Base-by-base conservation (phyloP, 306 rosid genomes). In the Quercus suber region DNA sequence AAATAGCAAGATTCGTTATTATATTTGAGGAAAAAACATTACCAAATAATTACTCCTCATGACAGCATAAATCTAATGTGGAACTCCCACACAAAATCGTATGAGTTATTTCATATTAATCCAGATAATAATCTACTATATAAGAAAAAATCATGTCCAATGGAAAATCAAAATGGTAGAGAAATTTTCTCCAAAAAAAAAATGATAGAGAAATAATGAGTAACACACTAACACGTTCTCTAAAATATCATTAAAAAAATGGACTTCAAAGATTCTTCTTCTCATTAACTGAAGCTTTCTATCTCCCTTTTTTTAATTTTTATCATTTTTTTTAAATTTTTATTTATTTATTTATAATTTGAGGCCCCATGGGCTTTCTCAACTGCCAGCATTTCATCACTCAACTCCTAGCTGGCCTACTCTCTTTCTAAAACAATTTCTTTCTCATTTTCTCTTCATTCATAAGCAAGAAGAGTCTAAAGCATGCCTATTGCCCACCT, bases 401-500 rank as follows among this genome's bases (percentile, higher is more conserved):
- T 74, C 67, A 58, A 52, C 69, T 11, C 74, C 82, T 77, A 78
- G 80, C 84, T 84, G 82, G 79, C 63, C 75, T 80, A 55, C 80
- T 69, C 73, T 49, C 60, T 45, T 73, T 63, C 71, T 76, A 52
- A 80, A 56, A 75, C 6, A 30, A 73, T 33, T 64, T 68, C 56
- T 73, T 33, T 55, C 70, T 60, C 77, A 27, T 25, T 15, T 45
- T 20, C 73, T 73, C 70, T 69, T 78, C 70, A 69, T 56, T 41
- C 13, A 5, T 37, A 69, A 67, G 74, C 72, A 68, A 68, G 56
- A 55, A 41, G 72, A 30, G 65, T 59, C 43, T 27, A 63, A 28
- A 23, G 65, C 23, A 21, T n/a, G 69, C 17, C 20, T 27, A 27
- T 61, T 61, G 63, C 31, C 14, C 65, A 59, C 65, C 18, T 19